Evolutionary conservation across 352 stramenopile species (phyloP), one percentile per base, ranked within the genome.

Genomic region (Phytophthora melonis): DNA sequence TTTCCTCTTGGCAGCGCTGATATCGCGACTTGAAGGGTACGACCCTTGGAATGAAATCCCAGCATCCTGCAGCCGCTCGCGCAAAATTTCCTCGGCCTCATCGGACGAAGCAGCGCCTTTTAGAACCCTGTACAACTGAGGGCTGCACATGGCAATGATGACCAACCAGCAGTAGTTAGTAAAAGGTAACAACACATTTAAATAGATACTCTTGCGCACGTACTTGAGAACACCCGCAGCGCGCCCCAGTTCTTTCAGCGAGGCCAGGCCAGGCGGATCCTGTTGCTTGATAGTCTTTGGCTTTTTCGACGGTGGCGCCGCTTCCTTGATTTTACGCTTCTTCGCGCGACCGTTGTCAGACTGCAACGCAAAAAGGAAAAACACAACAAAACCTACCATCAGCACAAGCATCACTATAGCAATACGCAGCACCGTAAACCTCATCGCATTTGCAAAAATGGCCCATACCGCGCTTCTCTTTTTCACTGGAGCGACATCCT

Each of bases 221-320:
- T 73, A 96, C 89, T 82, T 89, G 10, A 95, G 66, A 41, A 93
- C 57, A 1, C 89, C 84, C 25, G 88, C 87, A 4, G 83, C 88
- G 3, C 85, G 84, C 7, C 85, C 88, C 11, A 96, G 56, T 62
- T 93, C 83, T 54, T 94, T 96, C 16, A 96, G 79, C 11, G 82
- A 64, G 11, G 78, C 70, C 23, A 95, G 56, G 5, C 89, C 88
- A 0, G 78, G 68, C 6, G 88, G 74, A 18, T 93, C 82, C 2
- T 45, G n/a, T 13, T 62, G 64, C 59, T 74, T 78, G 9, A 23
- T 14, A 32, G 30, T 66, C 41, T 72, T 83, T 4, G 50, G 11
- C 49, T 78, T 86, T 50, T 85, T 90, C 9, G 30, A 36, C 1
- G 70, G 32, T 32, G 63, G 55, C 2, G 49, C 19, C 18, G 11